A percentile compares a stretch with the other conserved stretches of the same genome.
These are phyloP conservation scores for Phytophthora ohioensis DNA, from an alignment of 352 stramenopile species.

Conservation along the genomic window DNA sequence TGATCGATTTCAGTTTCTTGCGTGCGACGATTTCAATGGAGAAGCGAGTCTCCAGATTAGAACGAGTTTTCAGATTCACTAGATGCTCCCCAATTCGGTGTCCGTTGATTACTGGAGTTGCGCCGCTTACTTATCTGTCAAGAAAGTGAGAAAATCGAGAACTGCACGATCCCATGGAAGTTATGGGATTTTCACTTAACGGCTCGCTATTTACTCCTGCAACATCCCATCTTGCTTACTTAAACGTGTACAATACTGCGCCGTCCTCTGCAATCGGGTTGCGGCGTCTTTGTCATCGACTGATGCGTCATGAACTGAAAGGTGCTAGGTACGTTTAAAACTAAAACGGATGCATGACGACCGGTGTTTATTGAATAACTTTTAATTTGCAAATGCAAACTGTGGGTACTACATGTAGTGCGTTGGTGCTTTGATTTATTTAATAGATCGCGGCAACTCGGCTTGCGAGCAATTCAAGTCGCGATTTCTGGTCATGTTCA, in stretches of 20 bases:
- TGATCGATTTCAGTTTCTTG: conserved; percentile 7
- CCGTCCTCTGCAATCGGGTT: not conserved
- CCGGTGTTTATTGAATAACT: conserved; percentile 9
- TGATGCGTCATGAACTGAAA: conserved; percentile 8
- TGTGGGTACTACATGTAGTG: too few species aligned
- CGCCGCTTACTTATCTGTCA: not conserved
- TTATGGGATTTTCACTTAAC: conserved; percentile 28
- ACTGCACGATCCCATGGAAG: conserved; percentile 9
- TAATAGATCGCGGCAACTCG: conserved; percentile 24
- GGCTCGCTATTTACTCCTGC: conserved; percentile 7
- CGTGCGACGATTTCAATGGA: not conserved
- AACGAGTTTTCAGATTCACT: not conserved
- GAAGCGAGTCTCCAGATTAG: conserved; percentile 1
- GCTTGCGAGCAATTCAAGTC: conserved; percentile 15
- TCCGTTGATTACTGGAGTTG: conserved; percentile 19
- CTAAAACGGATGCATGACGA: conserved; percentile 16
- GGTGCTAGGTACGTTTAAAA: not conserved
- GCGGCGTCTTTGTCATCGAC: conserved; percentile 16
- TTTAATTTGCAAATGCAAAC: not conserved
- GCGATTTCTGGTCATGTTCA: not conserved
- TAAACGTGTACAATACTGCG: too few species aligned
- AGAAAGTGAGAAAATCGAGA: conserved; percentile 4
- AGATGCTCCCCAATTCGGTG: not conserved
- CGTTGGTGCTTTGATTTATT: too few species aligned
- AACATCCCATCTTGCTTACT: not conserved